phyloP scores from a whole-genome alignment of 345 rosid genomes.

The Erucastrum elatum region DNA sequence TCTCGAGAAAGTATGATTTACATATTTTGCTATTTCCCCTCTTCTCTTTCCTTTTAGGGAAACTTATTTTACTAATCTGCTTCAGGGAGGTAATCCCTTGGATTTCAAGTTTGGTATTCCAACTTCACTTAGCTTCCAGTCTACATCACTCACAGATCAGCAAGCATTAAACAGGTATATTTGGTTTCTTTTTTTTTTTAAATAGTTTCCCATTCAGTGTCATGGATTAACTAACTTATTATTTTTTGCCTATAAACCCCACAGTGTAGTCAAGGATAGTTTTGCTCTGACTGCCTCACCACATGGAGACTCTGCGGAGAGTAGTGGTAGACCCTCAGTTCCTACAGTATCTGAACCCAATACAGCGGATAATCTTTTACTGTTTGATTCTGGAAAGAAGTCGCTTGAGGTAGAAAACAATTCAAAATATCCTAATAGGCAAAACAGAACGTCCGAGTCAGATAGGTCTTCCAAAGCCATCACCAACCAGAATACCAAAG shows the following conservation, averaged over 20 bases:
- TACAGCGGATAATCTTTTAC: slow-evolving; percentile 82
- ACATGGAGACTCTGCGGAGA: slow-evolving; percentile 91
- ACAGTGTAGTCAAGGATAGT: slow-evolving; percentile 96
- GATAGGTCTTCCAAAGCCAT: slow-evolving; percentile 70
- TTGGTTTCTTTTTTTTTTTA: slow-evolving; percentile 32
- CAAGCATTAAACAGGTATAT: slow-evolving; percentile 80
- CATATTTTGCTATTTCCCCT: slow-evolving; percentile 5
- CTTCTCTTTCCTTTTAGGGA: slow-evolving; percentile 16
- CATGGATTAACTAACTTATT: slow-evolving; percentile 34
- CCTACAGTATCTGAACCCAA: slow-evolving; percentile 77
- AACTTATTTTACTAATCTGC: slow-evolving; percentile 23
- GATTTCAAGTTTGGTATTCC: slow-evolving; percentile 84
- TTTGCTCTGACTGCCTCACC: slow-evolving; percentile 91
- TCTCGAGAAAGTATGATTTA: slow-evolving; percentile 85
- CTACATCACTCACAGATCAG: slow-evolving; percentile 84
- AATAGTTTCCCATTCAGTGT: slow-evolving; percentile 17
- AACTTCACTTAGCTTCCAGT: slow-evolving; percentile 85
- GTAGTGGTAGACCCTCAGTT: slow-evolving; percentile 88
- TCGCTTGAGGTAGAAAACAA: slow-evolving; percentile 58
- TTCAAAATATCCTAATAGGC: slow-evolving; percentile 50
- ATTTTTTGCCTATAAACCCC: slow-evolving; percentile 30
- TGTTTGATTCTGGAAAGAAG: slow-evolving; percentile 80
- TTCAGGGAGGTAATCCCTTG: slow-evolving; percentile 98
- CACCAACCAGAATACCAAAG: slow-evolving; percentile 69
- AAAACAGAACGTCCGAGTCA: slow-evolving; percentile 53